These are phyloP conservation scores for Fusarium subtropicale DNA, from an alignment of 2,329 filamentous ascomycete species.

Conservation along the genomic window DNA sequence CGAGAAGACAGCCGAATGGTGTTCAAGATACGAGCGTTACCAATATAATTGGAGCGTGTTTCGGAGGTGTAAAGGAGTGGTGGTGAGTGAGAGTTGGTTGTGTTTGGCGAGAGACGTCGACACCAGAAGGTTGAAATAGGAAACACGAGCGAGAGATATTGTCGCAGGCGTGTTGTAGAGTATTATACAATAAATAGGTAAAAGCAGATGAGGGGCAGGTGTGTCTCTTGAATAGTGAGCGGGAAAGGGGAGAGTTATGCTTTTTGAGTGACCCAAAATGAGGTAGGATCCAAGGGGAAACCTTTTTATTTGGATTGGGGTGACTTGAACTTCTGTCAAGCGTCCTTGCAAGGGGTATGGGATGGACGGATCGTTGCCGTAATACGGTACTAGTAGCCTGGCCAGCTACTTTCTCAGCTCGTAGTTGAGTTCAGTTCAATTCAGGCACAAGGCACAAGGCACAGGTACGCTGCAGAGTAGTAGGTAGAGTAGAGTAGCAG, in stretches of 20 bases:
- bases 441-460: conserved; percentile 43
- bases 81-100: conserved; percentile 41
- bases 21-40: conserved; percentile 50
- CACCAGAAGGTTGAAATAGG: conserved; percentile 51
- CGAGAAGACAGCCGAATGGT: conserved; percentile 49
- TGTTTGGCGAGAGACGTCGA: conserved; percentile 48
- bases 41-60: conserved; percentile 52
- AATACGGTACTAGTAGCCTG: conserved; percentile 36
- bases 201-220: conserved; percentile 33
- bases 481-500: conserved; percentile 24
- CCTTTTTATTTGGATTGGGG: conserved; percentile 36
- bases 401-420: conserved; percentile 41
- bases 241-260: conserved; percentile 39
- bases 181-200: conserved; percentile 11
- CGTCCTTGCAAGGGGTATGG: conserved; percentile 26
- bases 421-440: conserved; percentile 26
- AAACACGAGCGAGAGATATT: conserved; percentile 50
- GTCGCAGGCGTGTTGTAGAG: conserved; percentile 44
- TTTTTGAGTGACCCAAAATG: conserved; percentile 39
- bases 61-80: conserved; percentile 46
- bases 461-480: conserved; percentile 39
- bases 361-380: conserved; percentile 42
- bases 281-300: conserved; percentile 37
- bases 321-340: conserved; percentile 40
- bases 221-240: conserved; percentile 37